Conservation (phyloP, 1,284 basidiomycete species). For the Ceratobasidium sp. region DNA sequence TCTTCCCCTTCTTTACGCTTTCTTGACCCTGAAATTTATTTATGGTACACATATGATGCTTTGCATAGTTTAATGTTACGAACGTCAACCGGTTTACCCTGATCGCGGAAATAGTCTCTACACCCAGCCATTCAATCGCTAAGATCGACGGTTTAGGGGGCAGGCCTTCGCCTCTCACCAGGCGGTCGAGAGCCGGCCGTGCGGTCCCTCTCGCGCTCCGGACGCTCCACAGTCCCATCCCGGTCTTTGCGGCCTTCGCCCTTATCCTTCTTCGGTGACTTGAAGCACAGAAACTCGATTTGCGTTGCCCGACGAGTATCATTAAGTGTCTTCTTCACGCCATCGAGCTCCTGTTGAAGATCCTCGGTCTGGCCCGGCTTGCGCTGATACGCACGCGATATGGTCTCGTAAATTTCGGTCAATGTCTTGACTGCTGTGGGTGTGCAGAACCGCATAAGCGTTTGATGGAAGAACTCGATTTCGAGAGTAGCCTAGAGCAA, state of each 20-base stretch:
- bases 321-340: constrained; percentile 86
- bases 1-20: neutral
- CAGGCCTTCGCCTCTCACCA: constrained; percentile 26
- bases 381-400: constrained; percentile 88
- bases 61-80: constrained; percentile 1
- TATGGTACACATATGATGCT: constrained; percentile 16
- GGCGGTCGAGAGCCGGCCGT: constrained; percentile 33
- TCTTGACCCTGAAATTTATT: constrained; percentile 15
- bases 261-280: constrained; percentile 57
- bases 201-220: constrained; percentile 29
- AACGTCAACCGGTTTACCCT: neutral
- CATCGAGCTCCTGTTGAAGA: constrained; percentile 85
- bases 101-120: neutral
- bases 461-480: constrained; percentile 99
- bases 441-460: constrained; percentile 86
- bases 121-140: neutral
- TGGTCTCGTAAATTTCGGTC: constrained; percentile 91
- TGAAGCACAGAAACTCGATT: constrained; percentile 93
- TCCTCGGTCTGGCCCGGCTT: constrained; percentile 66
- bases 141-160: constrained; percentile 8
- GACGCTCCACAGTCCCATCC: constrained; percentile 42
- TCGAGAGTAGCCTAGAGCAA: constrained; percentile 88
- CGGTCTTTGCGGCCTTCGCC: constrained; percentile 47
- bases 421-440: constrained; percentile 79
- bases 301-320: constrained; percentile 89